Evolutionary conservation across 768 basidiomycete species (phyloP).

Genomic region (Mycena haematopus): DNA sequence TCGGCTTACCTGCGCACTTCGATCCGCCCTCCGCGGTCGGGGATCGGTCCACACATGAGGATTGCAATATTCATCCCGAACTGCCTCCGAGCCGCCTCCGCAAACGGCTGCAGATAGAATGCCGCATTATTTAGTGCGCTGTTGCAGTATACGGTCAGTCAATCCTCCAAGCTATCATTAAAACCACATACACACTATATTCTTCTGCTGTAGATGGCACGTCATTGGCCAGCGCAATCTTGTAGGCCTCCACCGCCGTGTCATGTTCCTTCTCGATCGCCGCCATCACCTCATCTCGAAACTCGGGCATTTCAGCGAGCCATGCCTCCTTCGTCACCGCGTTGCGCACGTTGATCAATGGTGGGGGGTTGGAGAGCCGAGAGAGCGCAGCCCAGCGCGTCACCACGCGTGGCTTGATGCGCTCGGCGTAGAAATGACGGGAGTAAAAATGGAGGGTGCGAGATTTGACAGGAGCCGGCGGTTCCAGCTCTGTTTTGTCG

Average conservation of each 20-base stretch:
- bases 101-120: neutral
- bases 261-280: conserved; percentile 4
- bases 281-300: neutral
- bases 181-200: neutral
- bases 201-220: neutral
- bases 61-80: conserved; percentile 5
- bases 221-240: neutral
- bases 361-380: neutral
- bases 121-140: neutral
- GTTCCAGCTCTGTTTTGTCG: neutral
- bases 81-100: neutral
- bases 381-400: conserved; percentile 1
- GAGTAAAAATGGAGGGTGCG: conserved; percentile 7
- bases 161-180: neutral
- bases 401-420: neutral
- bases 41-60: neutral
- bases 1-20: neutral
- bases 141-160: neutral
- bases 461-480: neutral
- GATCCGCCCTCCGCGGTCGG: conserved; percentile 2
- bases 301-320: neutral
- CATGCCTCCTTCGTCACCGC: conserved; percentile 1
- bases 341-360: neutral
- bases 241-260: neutral
- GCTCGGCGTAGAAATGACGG: neutral